Evolutionary conservation across 495 filamentous ascomycete genomes (phyloP).

Genomic region (Penicillium chermesinum): DNA sequence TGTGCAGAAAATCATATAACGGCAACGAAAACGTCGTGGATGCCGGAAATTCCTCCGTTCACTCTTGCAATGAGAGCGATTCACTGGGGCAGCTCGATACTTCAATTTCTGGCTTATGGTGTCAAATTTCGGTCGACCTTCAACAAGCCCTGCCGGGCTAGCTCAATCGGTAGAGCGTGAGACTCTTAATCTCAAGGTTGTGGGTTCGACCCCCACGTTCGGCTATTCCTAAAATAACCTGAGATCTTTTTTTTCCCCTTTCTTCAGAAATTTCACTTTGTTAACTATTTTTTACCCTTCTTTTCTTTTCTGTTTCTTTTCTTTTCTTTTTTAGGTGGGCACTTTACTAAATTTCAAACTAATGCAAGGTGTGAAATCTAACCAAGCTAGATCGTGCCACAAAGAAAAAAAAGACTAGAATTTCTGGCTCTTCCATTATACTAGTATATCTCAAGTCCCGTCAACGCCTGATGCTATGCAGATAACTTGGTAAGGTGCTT

Average conservation of each 20-base stretch:
- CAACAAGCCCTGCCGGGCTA: conserved; percentile 41
- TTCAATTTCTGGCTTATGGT: conserved; percentile 8
- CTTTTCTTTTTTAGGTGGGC: neutral
- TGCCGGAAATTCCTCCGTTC: no score
- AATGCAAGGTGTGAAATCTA: no score
- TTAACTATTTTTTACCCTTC: neutral
- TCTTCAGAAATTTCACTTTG: neutral
- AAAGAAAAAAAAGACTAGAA: neutral
- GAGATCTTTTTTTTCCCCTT: conserved; percentile 12
- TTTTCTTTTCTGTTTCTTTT: neutral
- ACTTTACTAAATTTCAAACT: neutral
- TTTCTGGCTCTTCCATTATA: neutral
- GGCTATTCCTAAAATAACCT: conserved; percentile 34
- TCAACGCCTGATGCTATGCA: conserved; percentile 30
- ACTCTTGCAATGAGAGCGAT: no score
- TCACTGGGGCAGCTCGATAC: no score
- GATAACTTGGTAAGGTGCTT: conserved; percentile 16
- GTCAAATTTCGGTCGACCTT: neutral
- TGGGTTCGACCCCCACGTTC: conserved; percentile 55
- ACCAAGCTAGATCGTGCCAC: no score
- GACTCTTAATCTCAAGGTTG: conserved; percentile 59
- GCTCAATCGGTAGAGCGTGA: conserved; percentile 58
- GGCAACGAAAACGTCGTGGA: no score
- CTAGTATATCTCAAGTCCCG: neutral
- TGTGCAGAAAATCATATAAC: no score